A percentile compares a stretch with the other conserved stretches of the same genome.
Conservation (phyloP, 345 rosid genomes). For the Excoecaria cochinchinensis region DNA sequence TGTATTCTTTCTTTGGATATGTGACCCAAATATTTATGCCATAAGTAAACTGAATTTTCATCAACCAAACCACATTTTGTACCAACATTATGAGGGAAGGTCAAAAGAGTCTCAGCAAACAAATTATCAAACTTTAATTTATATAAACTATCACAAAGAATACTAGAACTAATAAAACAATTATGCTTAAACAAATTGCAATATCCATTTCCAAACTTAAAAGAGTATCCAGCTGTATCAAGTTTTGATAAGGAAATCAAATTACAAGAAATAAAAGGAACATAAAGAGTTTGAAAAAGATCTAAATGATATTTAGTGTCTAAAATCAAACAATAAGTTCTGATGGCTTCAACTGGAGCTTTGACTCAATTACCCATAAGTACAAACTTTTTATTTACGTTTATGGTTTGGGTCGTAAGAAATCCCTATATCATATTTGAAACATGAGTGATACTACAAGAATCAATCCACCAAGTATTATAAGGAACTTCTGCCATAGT, state of each 20-base stretch:
- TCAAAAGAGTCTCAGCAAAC: background rate
- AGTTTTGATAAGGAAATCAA: background rate
- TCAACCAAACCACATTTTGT: background rate
- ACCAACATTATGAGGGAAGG: background rate
- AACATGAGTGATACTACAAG: conserved; percentile 7
- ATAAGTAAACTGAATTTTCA: background rate
- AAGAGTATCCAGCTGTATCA: background rate
- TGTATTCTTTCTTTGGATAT: background rate
- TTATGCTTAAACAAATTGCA: background rate
- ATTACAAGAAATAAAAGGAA: background rate
- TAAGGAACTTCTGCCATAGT: conserved; percentile 1
- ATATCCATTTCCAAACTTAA: background rate
- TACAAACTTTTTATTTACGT: background rate
- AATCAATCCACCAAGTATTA: conserved; percentile 20
- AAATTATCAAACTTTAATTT: background rate
- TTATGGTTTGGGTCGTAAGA: conserved; percentile 13
- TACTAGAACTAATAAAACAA: background rate
- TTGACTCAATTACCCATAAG: background rate
- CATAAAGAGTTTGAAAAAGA: background rate
- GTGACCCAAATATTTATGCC: background rate
- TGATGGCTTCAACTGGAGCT: background rate
- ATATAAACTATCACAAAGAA: background rate
- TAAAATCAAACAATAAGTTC: conserved; percentile 4
- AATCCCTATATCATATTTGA: background rate
- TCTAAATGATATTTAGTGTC: background rate